Base-by-base conservation (phyloP, 352 stramenopile species). In the Saprolegnia diclina region DNA sequence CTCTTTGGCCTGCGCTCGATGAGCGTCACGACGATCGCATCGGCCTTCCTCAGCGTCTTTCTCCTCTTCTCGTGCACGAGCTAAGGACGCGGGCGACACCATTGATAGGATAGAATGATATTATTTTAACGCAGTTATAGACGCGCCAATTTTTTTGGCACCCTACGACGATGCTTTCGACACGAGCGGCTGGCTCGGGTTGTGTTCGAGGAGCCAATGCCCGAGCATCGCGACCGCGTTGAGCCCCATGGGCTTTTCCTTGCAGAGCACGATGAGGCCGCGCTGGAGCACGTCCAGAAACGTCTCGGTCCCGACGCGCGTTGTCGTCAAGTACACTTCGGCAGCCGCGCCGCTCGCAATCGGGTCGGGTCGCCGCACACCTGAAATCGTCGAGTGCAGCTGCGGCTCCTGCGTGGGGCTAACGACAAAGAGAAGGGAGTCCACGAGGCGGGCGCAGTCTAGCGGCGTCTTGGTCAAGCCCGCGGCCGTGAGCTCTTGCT, bases 201-300 rank as follows among this genome's bases (percentile, higher is more conserved):
- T 97, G 75, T 96, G 80, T 29, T 80, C 72, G 4, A 97, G 74
- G 46, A 97, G 79, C 83, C 87, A 97, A 9, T 86, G 72, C 18
- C 83, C 88, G 42, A 97, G 84, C 85, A 87, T 92, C 48, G 75
- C 77, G 42, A 90, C 80, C n/a, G 87, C 85, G n/a, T 90, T 73
- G 40, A 95, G 65, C 0, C 83, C 85, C 10, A 79, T 69, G 6
- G 83, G 85, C 22, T 95, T 96, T 38, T 87, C 72, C 9, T 88
- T 84, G 61, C 88, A 97, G 16, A 97, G 76, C 67, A 94, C 86
- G 0, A 78, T 75, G 16, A 96, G 76, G 4, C 79, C 88, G 21
- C 83, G 87, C 7, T 80, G 82, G 5, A 97, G 74, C 50, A 96
- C 74, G 63, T 89, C 79, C 11, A 84, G 59, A 65, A 92, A 73